Evolutionary conservation across 257 asterid genomes (phyloP).

Genomic region (Buddleja alternifolia): DNA sequence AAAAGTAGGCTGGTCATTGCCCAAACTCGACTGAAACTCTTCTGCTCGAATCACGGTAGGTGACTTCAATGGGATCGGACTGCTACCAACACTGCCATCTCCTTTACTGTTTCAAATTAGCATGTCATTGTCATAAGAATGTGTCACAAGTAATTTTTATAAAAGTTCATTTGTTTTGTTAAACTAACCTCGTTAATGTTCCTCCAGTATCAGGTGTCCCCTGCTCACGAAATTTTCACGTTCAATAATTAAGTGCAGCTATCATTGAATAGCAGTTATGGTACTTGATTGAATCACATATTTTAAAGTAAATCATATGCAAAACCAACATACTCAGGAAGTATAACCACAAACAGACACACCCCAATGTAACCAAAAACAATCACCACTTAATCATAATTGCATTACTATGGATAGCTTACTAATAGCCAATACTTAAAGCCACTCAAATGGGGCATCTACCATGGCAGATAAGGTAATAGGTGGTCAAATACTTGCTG

Average conservation of each 20-base stretch:
- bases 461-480: background rate
- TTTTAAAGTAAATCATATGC: slow-evolving; percentile 13
- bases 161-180: slow-evolving; percentile 13
- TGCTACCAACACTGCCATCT: slow-evolving; percentile 38
- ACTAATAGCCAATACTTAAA: background rate
- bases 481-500: background rate
- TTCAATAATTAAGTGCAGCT: slow-evolving; percentile 28
- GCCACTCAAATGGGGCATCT: background rate
- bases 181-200: slow-evolving; percentile 49
- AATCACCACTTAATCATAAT: background rate
- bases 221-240: slow-evolving; percentile 48
- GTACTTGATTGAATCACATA: slow-evolving; percentile 1
- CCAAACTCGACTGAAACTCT: slow-evolving; percentile 71
- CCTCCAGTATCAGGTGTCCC: slow-evolving; percentile 46
- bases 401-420: slow-evolving; percentile 13
- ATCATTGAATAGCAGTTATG: slow-evolving; percentile 18
- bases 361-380: slow-evolving; percentile 1
- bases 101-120: slow-evolving; percentile 45
- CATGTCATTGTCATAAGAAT: slow-evolving; percentile 16
- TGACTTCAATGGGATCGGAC: slow-evolving; percentile 51
- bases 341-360: slow-evolving; percentile 4
- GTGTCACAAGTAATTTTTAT: slow-evolving; percentile 1
- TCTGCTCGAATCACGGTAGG: slow-evolving; percentile 88
- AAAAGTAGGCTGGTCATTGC: slow-evolving; percentile 66
- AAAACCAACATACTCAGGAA: slow-evolving; percentile 5